phyloP scores from a whole-genome alignment of 768 basidiomycete species.

The Serendipita sp. region DNA sequence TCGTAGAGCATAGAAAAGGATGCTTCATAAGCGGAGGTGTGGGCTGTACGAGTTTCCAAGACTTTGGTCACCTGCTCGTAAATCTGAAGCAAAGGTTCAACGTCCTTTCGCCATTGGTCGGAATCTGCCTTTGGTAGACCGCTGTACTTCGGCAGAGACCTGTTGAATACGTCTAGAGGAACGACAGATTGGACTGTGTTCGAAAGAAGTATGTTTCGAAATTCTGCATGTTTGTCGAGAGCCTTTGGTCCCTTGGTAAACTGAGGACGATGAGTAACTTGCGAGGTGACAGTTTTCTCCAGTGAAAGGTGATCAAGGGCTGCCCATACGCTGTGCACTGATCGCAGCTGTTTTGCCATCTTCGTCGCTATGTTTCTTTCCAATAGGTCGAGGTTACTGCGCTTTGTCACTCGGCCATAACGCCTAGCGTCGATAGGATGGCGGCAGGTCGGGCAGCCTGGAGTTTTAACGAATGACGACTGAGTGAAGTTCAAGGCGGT shows the following conservation, averaged over 20 bases:
- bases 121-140: slow-evolving; percentile 13
- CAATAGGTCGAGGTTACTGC: slow-evolving; percentile 45
- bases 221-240: neutral
- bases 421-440: slow-evolving; percentile 36
- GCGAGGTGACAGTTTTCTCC: slow-evolving; percentile 12
- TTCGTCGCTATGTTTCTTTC: slow-evolving; percentile 42
- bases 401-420: slow-evolving; percentile 45
- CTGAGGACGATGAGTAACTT: neutral
- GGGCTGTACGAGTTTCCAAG: slow-evolving; percentile 34
- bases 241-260: neutral
- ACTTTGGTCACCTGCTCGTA: slow-evolving; percentile 28
- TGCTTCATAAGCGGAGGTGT: slow-evolving; percentile 43
- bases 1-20: slow-evolving; percentile 36
- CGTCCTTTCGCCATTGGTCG: slow-evolving; percentile 25
- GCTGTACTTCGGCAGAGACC: no score
- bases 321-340: slow-evolving; percentile 18
- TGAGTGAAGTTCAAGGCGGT: slow-evolving; percentile 10
- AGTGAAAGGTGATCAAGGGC: slow-evolving; percentile 16
- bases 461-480: slow-evolving; percentile 25
- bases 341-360: slow-evolving; percentile 30
- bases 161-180: slow-evolving; percentile 14
- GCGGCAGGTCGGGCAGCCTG: slow-evolving; percentile 48
- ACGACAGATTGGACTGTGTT: neutral
- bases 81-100: slow-evolving; percentile 20
- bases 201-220: neutral